Evolutionary conservation across 805 yeast genomes (phyloP), one percentile per base, ranked within the genome.

Genomic region (Candida suzukii): DNA sequence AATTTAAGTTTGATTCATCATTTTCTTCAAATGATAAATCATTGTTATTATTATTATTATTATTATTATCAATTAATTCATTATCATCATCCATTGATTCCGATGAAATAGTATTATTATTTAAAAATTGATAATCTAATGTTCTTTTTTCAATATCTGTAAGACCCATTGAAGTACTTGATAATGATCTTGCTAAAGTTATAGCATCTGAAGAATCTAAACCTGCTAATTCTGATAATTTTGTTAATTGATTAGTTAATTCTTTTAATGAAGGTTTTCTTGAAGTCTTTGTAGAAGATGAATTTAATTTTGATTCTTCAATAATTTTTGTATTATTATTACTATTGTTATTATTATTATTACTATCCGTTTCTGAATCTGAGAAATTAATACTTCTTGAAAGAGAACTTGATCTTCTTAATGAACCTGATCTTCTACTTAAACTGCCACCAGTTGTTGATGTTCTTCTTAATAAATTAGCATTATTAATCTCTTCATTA

Each of bases 131-230:
- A n/a, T 33, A 20, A 21, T 33, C 26, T 19, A 31, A 12, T 8
- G 35, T 31, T 9, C 22, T 22, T 46, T 57, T 67, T 52, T 74
- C 80, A 4, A 70, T 67, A 41, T 68, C 72, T 12, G 78, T 72
- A 47, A 70, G 70, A 12, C 84, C 83, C 24, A 83, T 66, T 0
- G 87, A 76, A 0, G 83, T 73, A 37, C 86, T 73, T 2, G 91
- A 82, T 38, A 88, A 68, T 1, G 93, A 79, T 53, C 95, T 68
- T 0, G 95, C 96, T 42, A 87, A 67, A 0, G 95, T 78, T 5
- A 83, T 81, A 0, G 95, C 95, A 64, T 87, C 95, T 31, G 80
- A 74, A 4, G 88, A 80, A 40, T 78, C 81, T 60, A 85, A 63
- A 0, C 95, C 93, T 0, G 91, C 95, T 60, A 79, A 67, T 48